Percentiles rank a stretch among this genome's conserved stretches.
phyloP scores from a whole-genome alignment of 441 rosid species.

The Mallotus repandus region DNA sequence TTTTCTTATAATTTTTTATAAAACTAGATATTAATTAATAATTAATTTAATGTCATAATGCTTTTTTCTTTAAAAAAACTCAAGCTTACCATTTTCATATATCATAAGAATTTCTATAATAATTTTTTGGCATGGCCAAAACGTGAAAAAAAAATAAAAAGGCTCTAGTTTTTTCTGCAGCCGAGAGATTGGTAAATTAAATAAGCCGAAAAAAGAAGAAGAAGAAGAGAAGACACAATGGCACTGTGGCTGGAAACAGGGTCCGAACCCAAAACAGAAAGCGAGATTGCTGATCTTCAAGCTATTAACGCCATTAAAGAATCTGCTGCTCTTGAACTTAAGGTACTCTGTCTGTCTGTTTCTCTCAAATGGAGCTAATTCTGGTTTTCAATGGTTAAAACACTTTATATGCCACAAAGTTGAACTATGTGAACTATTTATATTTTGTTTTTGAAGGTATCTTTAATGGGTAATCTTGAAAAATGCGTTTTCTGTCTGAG shows the following conservation, averaged over 20 bases:
- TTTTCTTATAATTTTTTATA: too few species aligned
- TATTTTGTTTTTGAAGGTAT: not conserved
- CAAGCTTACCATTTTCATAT: too few species aligned
- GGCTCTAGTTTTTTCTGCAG: not conserved
- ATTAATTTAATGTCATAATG: too few species aligned
- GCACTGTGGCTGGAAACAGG: constrained; percentile 88
- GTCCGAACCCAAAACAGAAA: constrained; percentile 58
- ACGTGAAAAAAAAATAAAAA: too few species aligned
- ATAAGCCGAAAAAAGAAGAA: too few species aligned
- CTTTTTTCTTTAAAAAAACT: too few species aligned
- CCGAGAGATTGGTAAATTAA: too few species aligned
- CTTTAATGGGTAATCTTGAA: not conserved
- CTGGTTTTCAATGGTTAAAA: not conserved
- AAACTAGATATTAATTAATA: too few species aligned
- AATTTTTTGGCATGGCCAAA: too few species aligned
- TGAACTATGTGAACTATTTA: not conserved
- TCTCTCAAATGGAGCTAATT: not conserved
- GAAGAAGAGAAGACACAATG: constrained; percentile 34
- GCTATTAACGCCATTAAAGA: constrained; percentile 87
- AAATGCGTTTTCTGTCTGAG: not conserved
- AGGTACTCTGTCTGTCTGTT: constrained; percentile 39
- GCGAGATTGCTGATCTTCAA: constrained; percentile 65
- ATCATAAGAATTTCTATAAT: too few species aligned
- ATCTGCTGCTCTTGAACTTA: constrained; percentile 83
- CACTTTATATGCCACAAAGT: too few species aligned